Percentiles rank a stretch among this genome's conserved stretches.
phyloP scores from a whole-genome alignment of 1,139 yeast genomes.

The Yamadazyma buinensis region DNA sequence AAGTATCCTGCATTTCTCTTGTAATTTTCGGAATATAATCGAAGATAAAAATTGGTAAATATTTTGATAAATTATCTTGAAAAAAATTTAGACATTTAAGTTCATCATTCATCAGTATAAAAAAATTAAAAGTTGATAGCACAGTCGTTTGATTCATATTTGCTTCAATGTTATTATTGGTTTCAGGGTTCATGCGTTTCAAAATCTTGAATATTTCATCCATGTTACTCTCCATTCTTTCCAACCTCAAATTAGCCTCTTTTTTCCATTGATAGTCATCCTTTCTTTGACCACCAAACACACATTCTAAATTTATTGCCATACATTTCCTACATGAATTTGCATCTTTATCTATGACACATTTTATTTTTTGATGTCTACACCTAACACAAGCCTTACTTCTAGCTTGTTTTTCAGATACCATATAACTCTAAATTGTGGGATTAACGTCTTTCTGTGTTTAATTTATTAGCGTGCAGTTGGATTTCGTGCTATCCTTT shows the following conservation, averaged over 20 bases:
- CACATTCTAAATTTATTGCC: neutral
- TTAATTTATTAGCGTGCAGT: too few species aligned
- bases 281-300: neutral
- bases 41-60: slow-evolving; percentile 8
- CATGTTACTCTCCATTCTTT: neutral
- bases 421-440: too few species aligned
- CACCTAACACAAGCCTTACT: slow-evolving; percentile 7
- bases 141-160: neutral
- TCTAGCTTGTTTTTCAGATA: too few species aligned
- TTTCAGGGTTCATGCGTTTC: neutral
- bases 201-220: neutral
- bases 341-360: neutral
- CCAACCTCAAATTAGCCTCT: neutral
- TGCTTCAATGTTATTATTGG: neutral
- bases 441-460: too few species aligned
- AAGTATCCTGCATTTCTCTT: slow-evolving; percentile 1
- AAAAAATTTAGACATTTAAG: slow-evolving; percentile 2
- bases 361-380: slow-evolving; percentile 5
- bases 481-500: too few species aligned
- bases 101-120: slow-evolving; percentile 1
- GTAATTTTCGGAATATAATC: slow-evolving; percentile 8
- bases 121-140: neutral
- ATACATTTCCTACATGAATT: slow-evolving; percentile 1
- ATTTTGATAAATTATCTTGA: slow-evolving; percentile 6
- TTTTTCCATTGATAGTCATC: slow-evolving; percentile 4